Percentiles rank a stretch among this genome's conserved stretches.
phyloP scores from a whole-genome alignment of 495 filamentous ascomycete species.

The Penicillium lividum region DNA sequence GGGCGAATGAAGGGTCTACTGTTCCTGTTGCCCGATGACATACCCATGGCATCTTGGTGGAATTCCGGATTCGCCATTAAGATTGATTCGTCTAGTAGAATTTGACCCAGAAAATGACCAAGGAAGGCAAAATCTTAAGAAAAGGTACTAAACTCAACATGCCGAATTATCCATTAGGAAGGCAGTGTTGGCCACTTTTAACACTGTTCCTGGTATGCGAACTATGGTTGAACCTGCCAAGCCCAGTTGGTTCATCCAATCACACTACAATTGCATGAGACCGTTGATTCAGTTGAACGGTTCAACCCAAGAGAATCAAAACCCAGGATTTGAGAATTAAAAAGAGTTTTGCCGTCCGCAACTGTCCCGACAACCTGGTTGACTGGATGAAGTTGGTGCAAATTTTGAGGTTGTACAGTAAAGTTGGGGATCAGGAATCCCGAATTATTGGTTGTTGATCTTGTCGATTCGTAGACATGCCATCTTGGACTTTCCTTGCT shows the following conservation, averaged over 20 bases:
- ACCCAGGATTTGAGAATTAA: background rate
- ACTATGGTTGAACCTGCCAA: background rate
- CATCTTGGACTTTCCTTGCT: no score
- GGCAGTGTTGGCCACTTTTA: background rate
- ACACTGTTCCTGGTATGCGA: constrained; percentile 5
- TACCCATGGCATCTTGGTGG: background rate
- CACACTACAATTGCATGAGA: constrained; percentile 4
- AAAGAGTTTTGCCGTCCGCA: background rate
- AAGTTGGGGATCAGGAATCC: no score
- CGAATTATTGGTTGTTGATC: no score
- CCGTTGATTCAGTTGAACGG: background rate
- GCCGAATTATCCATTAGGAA: constrained; percentile 6
- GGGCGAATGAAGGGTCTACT: background rate
- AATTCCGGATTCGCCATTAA: background rate
- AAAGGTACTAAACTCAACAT: constrained; percentile 14
- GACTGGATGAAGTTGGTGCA: no score
- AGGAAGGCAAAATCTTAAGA: background rate
- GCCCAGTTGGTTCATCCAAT: constrained; percentile 10
- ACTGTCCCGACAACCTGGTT: background rate
- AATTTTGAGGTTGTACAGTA: no score
- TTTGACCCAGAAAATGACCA: no score
- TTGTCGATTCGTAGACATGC: no score
- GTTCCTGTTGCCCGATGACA: background rate
- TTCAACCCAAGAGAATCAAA: background rate
- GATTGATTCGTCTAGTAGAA: no score